phyloP scores from a whole-genome alignment of 2,329 filamentous ascomycete species.

The Lizonia empirigonia region DNA sequence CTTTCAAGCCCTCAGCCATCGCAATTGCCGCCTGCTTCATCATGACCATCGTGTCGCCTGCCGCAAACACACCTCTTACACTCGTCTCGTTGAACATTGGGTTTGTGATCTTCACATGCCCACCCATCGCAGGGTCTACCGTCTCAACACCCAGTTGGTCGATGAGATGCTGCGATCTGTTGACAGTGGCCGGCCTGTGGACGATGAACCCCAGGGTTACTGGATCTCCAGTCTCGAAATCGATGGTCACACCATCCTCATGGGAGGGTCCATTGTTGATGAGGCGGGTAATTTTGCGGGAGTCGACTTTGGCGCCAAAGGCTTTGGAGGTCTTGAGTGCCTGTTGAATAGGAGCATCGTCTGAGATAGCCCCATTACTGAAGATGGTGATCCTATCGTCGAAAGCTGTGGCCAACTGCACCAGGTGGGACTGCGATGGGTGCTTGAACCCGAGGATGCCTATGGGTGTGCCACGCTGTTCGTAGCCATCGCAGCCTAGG shows the following conservation, averaged over 20 bases:
- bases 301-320: slow-evolving; percentile 33
- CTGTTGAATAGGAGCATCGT: slow-evolving; percentile 20
- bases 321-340: slow-evolving; percentile 28
- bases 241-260: slow-evolving; percentile 34
- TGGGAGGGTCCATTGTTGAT: slow-evolving; percentile 37
- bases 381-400: slow-evolving; percentile 37
- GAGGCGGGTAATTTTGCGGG: slow-evolving; percentile 30
- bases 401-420: slow-evolving; percentile 35
- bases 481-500: slow-evolving; percentile 65
- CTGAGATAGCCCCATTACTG: slow-evolving; percentile 28
- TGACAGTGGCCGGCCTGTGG: slow-evolving; percentile 37
- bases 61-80: slow-evolving; percentile 60
- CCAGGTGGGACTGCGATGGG: slow-evolving; percentile 32
- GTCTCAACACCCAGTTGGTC: slow-evolving; percentile 44
- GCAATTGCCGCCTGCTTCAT: slow-evolving; percentile 43
- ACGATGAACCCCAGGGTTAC: slow-evolving; percentile 37
- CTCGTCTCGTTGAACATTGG: slow-evolving; percentile 58
- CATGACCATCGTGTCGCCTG: slow-evolving; percentile 54
- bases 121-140: slow-evolving; percentile 48
- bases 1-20: slow-evolving; percentile 39
- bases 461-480: slow-evolving; percentile 55
- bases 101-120: slow-evolving; percentile 50
- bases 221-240: slow-evolving; percentile 35
- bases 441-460: slow-evolving; percentile 33
- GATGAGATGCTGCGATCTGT: slow-evolving; percentile 37